phyloP scores from a whole-genome alignment of 2,329 filamentous ascomycete species.

The Ascochyta fabae region DNA sequence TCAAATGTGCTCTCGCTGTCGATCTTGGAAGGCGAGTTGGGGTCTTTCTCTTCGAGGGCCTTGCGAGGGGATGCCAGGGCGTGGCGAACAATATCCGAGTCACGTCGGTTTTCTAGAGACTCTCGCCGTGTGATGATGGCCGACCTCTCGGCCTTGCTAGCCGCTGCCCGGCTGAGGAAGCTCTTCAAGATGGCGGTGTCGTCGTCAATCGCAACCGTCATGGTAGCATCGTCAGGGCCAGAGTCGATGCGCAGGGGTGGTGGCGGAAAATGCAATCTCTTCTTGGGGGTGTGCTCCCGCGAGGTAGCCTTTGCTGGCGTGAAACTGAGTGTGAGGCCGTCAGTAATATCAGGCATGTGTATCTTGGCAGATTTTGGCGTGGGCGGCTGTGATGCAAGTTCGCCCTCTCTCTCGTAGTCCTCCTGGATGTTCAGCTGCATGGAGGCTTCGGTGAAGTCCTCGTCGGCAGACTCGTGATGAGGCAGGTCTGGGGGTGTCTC shows the following conservation, averaged over 20 bases:
- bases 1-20: constrained; percentile 43
- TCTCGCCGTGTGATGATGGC: constrained; percentile 46
- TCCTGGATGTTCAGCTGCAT: constrained; percentile 39
- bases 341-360: constrained; percentile 34
- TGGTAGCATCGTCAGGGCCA: constrained; percentile 38
- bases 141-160: constrained; percentile 52
- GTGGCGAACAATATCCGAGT: constrained; percentile 55
- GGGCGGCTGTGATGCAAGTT: constrained; percentile 7
- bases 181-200: constrained; percentile 58
- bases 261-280: constrained; percentile 38
- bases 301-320: constrained; percentile 21
- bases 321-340: constrained; percentile 38
- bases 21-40: constrained; percentile 54
- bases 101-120: constrained; percentile 55
- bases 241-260: constrained; percentile 33
- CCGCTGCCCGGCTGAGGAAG: constrained; percentile 58
- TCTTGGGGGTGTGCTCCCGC: constrained; percentile 26
- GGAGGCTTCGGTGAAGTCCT: constrained; percentile 41
- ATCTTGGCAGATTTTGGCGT: constrained; percentile 1
- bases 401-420: constrained; percentile 23
- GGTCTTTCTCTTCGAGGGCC: constrained; percentile 55
- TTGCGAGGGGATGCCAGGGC: constrained; percentile 56
- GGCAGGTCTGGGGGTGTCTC: not conserved
- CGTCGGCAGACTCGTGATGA: constrained; percentile 15
- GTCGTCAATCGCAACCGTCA: constrained; percentile 50